Evolutionary conservation across 768 basidiomycete genomes (phyloP).

Genomic region (Exsudoporus frostii): DNA sequence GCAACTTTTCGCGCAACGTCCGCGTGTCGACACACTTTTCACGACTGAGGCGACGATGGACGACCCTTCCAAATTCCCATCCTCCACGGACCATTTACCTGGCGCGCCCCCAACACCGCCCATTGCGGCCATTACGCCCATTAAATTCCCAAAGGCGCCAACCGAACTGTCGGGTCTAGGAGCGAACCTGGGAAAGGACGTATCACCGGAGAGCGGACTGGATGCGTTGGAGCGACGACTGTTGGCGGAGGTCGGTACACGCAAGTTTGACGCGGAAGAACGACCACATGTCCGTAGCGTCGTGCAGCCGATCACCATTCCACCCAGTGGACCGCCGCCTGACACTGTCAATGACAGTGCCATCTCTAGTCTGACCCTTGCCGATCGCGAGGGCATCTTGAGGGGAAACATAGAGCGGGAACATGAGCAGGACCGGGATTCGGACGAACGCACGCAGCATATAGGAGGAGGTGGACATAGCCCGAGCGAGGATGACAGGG

Average conservation of each 20-base stretch:
- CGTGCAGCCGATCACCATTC: conserved; percentile 39
- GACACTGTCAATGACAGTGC: conserved; percentile 42
- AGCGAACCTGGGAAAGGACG: conserved; percentile 20
- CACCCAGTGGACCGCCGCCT: conserved; percentile 24
- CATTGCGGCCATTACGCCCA: conserved; percentile 40
- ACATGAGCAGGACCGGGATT: conserved; percentile 31
- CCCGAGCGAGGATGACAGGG: conserved; percentile 32
- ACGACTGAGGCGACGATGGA: conserved; percentile 7
- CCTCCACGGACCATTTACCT: conserved; percentile 13
- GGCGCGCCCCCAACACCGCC: conserved; percentile 51
- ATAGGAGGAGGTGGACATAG: conserved; percentile 21
- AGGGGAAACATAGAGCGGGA: conserved; percentile 18
- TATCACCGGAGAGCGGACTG: conserved; percentile 50
- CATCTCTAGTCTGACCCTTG: conserved; percentile 46
- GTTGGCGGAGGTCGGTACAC: conserved; percentile 70
- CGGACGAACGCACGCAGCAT: conserved; percentile 33
- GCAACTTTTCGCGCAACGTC: conserved; percentile 12
- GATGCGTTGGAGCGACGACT: conserved; percentile 71
- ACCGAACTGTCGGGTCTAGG: conserved; percentile 25
- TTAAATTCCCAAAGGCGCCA: conserved; percentile 36
- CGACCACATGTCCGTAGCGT: conserved; percentile 37
- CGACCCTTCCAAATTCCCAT: conserved; percentile 5
- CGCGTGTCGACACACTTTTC: conserved; percentile 34
- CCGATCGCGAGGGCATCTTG: conserved; percentile 25
- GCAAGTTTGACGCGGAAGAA: conserved; percentile 35